phyloP scores from a whole-genome alignment of 305 asterid genomes.

The Solanum hybrid region DNA sequence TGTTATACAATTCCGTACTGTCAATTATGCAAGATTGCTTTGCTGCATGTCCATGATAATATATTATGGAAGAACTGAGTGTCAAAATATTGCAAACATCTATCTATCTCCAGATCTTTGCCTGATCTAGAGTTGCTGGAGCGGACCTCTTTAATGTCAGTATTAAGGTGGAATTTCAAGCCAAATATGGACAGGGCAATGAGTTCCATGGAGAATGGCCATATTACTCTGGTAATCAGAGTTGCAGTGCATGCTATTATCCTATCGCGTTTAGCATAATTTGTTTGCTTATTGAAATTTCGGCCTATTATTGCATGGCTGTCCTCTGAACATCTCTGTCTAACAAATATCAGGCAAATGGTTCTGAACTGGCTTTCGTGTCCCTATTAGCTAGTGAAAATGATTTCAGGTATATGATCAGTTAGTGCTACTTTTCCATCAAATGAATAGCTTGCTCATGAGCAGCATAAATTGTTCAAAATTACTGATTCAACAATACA shows the following conservation, averaged over 20 bases:
- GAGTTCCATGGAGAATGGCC: conserved; percentile 54
- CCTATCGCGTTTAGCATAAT: background rate
- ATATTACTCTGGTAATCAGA: conserved; percentile 50
- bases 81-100: background rate
- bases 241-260: background rate
- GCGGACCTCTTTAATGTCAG: conserved; percentile 49
- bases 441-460: conserved; percentile 5
- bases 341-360: conserved; percentile 45
- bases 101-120: conserved; percentile 60
- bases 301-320: background rate
- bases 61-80: background rate
- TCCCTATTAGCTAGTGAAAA: conserved; percentile 58
- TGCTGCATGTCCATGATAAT: background rate
- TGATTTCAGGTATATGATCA: conserved; percentile 58
- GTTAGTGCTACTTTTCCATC: conserved; percentile 11
- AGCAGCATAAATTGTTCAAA: conserved; percentile 3
- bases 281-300: background rate
- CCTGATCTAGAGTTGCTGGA: conserved; percentile 71
- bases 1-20: background rate
- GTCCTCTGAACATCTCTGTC: background rate
- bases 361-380: conserved; percentile 66
- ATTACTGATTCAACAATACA: background rate
- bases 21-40: background rate
- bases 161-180: conserved; percentile 77
- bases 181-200: conserved; percentile 66